Base-by-base conservation (phyloP, 805 yeast species). In the Candida argentea region DNA sequence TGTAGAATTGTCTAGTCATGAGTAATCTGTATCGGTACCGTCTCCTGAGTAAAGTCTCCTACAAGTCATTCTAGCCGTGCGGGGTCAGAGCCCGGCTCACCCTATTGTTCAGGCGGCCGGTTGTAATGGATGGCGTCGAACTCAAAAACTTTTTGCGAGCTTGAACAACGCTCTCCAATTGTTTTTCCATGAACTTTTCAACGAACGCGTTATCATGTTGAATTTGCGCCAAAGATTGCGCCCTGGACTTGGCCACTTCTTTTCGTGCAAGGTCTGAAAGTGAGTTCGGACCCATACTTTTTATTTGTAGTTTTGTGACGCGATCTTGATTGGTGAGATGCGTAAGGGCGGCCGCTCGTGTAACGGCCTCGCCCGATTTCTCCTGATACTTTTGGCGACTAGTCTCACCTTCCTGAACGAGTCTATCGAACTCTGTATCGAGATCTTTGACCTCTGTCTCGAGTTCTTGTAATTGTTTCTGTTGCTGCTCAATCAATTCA, bases 1-100 rank as follows among this genome's bases (percentile, higher is more conserved):
- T n/a, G n/a, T n/a, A n/a, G n/a, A n/a, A n/a, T n/a, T n/a, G n/a
- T n/a, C n/a, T n/a, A n/a, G n/a, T n/a, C n/a, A n/a, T n/a, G n/a
- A n/a, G n/a, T n/a, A n/a, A n/a, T n/a, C n/a, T n/a, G n/a, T n/a
- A n/a, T n/a, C n/a, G n/a, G n/a, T n/a, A n/a, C n/a, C n/a, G n/a
- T n/a, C n/a, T n/a, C n/a, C n/a, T n/a, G n/a, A n/a, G n/a, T n/a
- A n/a, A n/a, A n/a, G n/a, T n/a, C n/a, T n/a, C n/a, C n/a, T n/a
- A n/a, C n/a, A 8, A 6, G 13, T 21, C 11, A 5, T 3, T 9
- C 4, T 3, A 24, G 16, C 29, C 40, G 31, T 50, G 40, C 10
- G 67, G 67, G 1, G 67, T 61, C 3, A 61, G 35, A 5, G 58
- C 63, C 22, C 67, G 40, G 37, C 66, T 59, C 4, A 55, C 44